Base-by-base conservation (phyloP, 768 basidiomycete species). In the Vishniacozyma victoriae region DNA sequence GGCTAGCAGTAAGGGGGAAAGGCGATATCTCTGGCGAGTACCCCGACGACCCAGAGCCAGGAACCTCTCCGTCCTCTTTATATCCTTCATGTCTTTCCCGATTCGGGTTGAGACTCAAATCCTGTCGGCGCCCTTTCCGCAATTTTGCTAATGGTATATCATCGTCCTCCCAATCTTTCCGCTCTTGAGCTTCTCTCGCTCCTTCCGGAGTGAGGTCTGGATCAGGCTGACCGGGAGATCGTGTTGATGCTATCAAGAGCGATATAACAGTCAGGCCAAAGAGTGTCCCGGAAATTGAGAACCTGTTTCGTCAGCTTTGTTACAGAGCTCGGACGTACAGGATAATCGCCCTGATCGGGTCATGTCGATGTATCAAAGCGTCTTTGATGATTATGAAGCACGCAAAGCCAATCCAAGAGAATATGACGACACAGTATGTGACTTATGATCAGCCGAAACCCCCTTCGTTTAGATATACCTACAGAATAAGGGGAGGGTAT, bases 391-490 rank as follows among this genome's bases (percentile, higher is more conserved):
- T 31, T 11, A 68, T 48, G 37, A 60, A 47, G 16, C 57, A 27
- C n/a, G 43, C 44, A 52, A 69, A 69, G 3, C 49, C 40, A 5
- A 57, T 13, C 60, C 61, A 68, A 19, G 63, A 54, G 3, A 39
- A 20, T 6, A 47, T 16, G 3, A 68, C 46, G 16, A 68, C 53
- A 13, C 27, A 35, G 38, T 57, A 63, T 15, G 55, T 57, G 25
- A 60, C 64, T 66, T n/a, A n/a, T n/a, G n/a, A n/a, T n/a, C n/a
- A n/a, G n/a, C n/a, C n/a, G n/a, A n/a, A n/a, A n/a, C n/a, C n/a
- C n/a, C n/a, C n/a, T n/a, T n/a, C n/a, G n/a, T n/a, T n/a, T n/a
- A n/a, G n/a, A n/a, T n/a, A n/a, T n/a, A n/a, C n/a, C n/a, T n/a
- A n/a, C n/a, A n/a, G n/a, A n/a, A n/a, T n/a, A n/a, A n/a, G n/a